Conservation (phyloP, 2,329 filamentous ascomycete species). For the Neonectria neomacrospora region DNA sequence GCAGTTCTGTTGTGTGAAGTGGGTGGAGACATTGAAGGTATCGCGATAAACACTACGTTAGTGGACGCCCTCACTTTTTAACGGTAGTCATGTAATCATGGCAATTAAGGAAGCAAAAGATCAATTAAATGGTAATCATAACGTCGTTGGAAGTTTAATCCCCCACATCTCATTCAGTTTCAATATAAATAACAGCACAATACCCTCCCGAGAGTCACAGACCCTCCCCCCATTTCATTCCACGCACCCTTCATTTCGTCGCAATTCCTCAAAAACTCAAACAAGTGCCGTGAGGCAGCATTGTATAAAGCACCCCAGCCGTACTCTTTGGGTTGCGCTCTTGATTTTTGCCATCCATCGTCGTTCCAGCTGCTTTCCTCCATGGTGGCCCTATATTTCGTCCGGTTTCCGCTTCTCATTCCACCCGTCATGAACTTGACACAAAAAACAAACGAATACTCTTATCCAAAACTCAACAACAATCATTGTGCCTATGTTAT, state of each 20-base stretch:
- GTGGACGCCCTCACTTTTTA: too few species aligned
- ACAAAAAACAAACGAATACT: slow-evolving; percentile 11
- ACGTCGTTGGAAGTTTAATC: slow-evolving; percentile 16
- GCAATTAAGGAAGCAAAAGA: not conserved
- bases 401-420: not conserved
- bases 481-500: slow-evolving; percentile 21
- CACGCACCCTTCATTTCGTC: slow-evolving; percentile 9
- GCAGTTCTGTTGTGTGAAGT: not conserved
- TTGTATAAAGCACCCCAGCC: slow-evolving; percentile 51
- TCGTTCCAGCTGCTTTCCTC: slow-evolving; percentile 19
- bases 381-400: slow-evolving; percentile 18
- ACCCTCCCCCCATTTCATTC: slow-evolving; percentile 23
- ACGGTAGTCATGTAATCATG: not conserved
- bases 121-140: slow-evolving; percentile 12
- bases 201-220: slow-evolving; percentile 40
- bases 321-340: slow-evolving; percentile 29
- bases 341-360: slow-evolving; percentile 35
- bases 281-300: slow-evolving; percentile 62
- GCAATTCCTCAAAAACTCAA: slow-evolving; percentile 37
- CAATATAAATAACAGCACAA: slow-evolving; percentile 22
- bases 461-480: slow-evolving; percentile 21
- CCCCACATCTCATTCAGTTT: slow-evolving; percentile 35
- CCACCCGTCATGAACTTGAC: slow-evolving; percentile 23
- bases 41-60: not conserved
- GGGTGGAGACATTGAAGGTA: not conserved